A percentile compares a stretch with the other conserved stretches of the same genome.
Conservation (phyloP, 768 basidiomycete species). For the Boletus huronensis region DNA sequence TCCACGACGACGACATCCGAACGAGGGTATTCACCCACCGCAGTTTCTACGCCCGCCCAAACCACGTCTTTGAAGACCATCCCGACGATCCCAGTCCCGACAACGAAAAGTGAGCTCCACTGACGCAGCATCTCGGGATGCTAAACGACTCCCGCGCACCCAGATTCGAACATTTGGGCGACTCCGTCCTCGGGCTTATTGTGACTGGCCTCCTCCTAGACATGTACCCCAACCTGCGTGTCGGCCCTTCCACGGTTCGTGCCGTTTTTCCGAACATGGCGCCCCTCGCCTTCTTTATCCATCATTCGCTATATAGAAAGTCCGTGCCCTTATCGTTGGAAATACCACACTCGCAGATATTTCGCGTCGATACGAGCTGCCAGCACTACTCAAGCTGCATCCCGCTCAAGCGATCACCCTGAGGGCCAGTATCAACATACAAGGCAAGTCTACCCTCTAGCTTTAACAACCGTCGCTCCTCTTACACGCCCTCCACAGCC, state of each 20-base stretch:
- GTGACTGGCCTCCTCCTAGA: constrained; percentile 64
- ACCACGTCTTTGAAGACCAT: constrained; percentile 72
- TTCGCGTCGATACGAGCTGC: constrained; percentile 62
- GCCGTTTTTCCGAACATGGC: not conserved
- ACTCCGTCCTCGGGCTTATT: constrained; percentile 64
- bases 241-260: constrained; percentile 69
- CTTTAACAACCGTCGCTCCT: not conserved
- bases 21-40: constrained; percentile 73
- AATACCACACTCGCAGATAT: constrained; percentile 72
- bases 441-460: constrained; percentile 46
- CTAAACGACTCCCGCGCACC: not conserved
- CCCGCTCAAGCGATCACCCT: constrained; percentile 71
- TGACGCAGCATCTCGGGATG: not conserved
- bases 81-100: constrained; percentile 72
- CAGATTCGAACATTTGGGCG: constrained; percentile 77
- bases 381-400: constrained; percentile 59
- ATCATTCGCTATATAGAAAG: constrained; percentile 51
- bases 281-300: no score
- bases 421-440: constrained; percentile 63
- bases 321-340: constrained; percentile 69
- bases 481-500: constrained; percentile 39
- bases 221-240: constrained; percentile 64
- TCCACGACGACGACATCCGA: constrained; percentile 43
- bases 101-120: constrained; percentile 64
- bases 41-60: constrained; percentile 64